These are phyloP conservation scores for Trypanosoma boissoni DNA, from an alignment of 208 protist species.

Conservation along the genomic window DNA sequence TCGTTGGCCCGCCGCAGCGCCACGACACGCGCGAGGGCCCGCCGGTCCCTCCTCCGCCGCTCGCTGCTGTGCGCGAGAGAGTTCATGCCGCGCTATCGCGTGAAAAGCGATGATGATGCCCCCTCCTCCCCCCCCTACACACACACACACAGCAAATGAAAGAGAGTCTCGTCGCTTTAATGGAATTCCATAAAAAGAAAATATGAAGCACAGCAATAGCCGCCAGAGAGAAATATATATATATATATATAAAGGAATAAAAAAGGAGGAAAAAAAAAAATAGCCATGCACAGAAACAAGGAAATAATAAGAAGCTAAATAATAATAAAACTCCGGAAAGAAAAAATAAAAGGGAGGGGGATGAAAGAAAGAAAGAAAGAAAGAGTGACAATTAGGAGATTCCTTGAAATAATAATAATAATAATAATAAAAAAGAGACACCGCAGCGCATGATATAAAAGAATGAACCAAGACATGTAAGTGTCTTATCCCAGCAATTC, in stretches of 20 bases:
- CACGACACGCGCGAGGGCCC: conserved; percentile 13
- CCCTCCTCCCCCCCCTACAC: too few relatives aligned
- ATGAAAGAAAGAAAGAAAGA: conserved; percentile 18
- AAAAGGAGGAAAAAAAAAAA: conserved; percentile 7
- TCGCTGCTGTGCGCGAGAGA: background rate
- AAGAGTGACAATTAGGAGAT: background rate
- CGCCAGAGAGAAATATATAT: background rate
- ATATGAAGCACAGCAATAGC: background rate
- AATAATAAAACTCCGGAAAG: conserved; percentile 5
- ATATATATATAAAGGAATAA: conserved; percentile 11
- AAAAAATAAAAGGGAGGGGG: background rate
- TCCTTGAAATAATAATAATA: background rate
- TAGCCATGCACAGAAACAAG: conserved; percentile 1
- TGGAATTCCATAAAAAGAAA: background rate
- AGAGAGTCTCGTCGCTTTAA: too few relatives aligned
- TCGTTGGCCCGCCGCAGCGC: background rate
- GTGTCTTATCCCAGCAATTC: too few relatives aligned
- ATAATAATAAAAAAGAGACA: background rate
- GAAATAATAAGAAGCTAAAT: background rate
- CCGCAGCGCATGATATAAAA: too few relatives aligned
- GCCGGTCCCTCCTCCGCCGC: conserved; percentile 6
- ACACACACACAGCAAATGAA: too few relatives aligned
- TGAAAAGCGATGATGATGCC: too few relatives aligned
- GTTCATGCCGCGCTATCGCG: background rate
- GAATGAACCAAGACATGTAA: too few relatives aligned